Evolutionary conservation across 805 yeast species (phyloP), one percentile per base, ranked within the genome.

Genomic region (Suhomyces vadensis): DNA sequence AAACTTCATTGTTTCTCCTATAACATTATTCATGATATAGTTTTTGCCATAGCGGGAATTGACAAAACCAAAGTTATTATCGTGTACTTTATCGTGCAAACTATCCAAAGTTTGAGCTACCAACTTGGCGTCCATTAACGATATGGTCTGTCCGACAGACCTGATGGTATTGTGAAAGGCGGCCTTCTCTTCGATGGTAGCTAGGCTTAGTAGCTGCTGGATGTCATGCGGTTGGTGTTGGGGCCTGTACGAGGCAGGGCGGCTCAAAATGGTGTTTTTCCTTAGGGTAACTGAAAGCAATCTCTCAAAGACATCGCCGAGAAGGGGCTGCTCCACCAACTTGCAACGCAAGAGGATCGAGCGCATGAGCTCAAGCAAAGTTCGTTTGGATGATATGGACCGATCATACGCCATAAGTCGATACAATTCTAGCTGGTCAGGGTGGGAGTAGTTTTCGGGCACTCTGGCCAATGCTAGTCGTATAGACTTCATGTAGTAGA

Each of bases 61-160:
- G 7, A 50, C 45, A 29, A 49, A 46, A 29, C 37, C 23, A 24
- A 52, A 48, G 11, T 46, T 33, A n/a, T 31, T 23, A 24, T 44
- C 24, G 39, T 44, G 29, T 10, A 47, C 31, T 40, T 35, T 31
- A 20, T 16, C 25, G 35, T 44, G 41, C 10, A 61, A 14, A 14
- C 25, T 40, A 37, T 59, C 55, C 14, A 67, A 35, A 3, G 55
- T 40, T 1, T 3, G 16, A 3, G 63, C 51, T 1, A 56, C 40
- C 36, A 55, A 49, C 2, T 48, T 45, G 2, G 55, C 44, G 4
- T 55, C 49, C 5, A 62, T 43, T 3, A 52, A 45, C 2, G 72
- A 59, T 6, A 67, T 36, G 29, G 60, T 46, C 47, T 66, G 72
- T 2, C 62, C 64, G 17, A 65, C 36, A 6, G 65, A 58, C 35